Conservation (phyloP, 2,329 filamentous ascomycete species). For the Lecanoromycetidae sp. region DNA sequence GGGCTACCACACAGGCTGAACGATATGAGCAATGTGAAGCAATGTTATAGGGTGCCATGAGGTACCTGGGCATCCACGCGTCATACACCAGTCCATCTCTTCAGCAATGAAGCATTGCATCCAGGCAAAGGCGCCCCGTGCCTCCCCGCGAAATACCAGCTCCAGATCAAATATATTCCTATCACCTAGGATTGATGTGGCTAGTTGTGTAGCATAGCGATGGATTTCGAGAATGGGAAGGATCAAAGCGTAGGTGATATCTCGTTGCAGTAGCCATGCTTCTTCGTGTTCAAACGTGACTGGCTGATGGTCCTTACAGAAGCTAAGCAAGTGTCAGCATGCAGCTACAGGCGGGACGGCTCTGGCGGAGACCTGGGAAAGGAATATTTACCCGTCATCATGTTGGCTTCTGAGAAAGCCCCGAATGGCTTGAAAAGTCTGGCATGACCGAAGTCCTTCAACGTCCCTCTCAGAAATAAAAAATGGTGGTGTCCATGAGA, state of each 20-base stretch:
- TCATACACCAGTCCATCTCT: constrained; percentile 46
- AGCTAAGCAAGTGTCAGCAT: constrained; percentile 24
- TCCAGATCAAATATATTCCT: constrained; percentile 41
- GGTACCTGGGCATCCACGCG: constrained; percentile 39
- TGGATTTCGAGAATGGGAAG: constrained; percentile 47
- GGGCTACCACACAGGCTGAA: constrained; percentile 30
- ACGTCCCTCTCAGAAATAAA: constrained; percentile 2
- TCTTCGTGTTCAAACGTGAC: constrained; percentile 25
- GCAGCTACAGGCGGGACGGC: neutral
- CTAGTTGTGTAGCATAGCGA: constrained; percentile 42
- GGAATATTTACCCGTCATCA: neutral
- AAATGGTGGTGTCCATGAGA: constrained; percentile 8
- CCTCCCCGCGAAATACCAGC: constrained; percentile 44
- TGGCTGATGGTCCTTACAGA: constrained; percentile 32
- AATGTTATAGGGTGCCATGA: constrained; percentile 17
- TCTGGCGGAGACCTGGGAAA: neutral
- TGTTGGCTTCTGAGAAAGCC: constrained; percentile 1
- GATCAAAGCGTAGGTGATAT: constrained; percentile 46
- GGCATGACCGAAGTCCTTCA: constrained; percentile 7
- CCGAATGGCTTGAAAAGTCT: constrained; percentile 13
- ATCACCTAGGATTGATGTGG: constrained; percentile 37
- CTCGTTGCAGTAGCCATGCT: constrained; percentile 42
- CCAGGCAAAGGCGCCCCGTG: constrained; percentile 46
- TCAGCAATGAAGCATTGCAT: constrained; percentile 47
- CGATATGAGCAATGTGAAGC: constrained; percentile 1